These are phyloP conservation scores for Globomyces sp. DNA, from an alignment of 371 early-diverging fungal genomes.

Conservation along the genomic window DNA sequence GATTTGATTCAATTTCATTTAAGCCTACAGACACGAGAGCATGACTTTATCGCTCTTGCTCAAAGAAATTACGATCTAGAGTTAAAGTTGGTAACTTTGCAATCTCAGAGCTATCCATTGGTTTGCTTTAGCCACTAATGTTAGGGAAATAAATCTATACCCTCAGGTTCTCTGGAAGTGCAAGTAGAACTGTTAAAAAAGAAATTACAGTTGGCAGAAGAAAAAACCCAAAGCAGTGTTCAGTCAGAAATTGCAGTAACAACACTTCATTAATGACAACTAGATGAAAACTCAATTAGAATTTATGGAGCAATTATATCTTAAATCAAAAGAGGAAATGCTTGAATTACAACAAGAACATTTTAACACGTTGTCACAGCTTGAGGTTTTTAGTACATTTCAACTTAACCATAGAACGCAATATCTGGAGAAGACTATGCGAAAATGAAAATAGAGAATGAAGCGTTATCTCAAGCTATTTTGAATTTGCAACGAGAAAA, in stretches of 20 bases:
- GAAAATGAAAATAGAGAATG: conserved; percentile 7
- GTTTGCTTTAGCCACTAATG: conserved; percentile 10
- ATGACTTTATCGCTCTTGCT: too few species aligned
- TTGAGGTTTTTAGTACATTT: conserved; percentile 20
- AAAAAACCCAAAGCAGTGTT: conserved; percentile 19
- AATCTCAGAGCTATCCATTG: too few species aligned
- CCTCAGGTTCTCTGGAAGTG: conserved; percentile 25
- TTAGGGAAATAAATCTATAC: background rate
- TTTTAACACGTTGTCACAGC: conserved; percentile 21
- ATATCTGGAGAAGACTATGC: conserved; percentile 20
- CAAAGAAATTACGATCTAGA: too few species aligned
- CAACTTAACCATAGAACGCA: conserved; percentile 18
- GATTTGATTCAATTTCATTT: conserved; percentile 25
- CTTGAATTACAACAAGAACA: conserved; percentile 31
- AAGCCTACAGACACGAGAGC: too few species aligned
- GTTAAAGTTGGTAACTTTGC: too few species aligned
- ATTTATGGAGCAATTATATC: conserved; percentile 31
- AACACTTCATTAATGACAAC: background rate
- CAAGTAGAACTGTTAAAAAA: conserved; percentile 33
- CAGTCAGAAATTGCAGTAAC: conserved; percentile 25
- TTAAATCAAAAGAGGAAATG: conserved; percentile 36
- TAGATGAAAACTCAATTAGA: conserved; percentile 29
- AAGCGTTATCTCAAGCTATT: background rate
- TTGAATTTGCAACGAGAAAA: conserved; percentile 14
- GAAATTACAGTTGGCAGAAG: conserved; percentile 36